Percentiles rank a stretch among this genome's conserved stretches.
phyloP scores from a whole-genome alignment of 1,284 basidiomycete genomes.

The Exsudoporus floridanus region DNA sequence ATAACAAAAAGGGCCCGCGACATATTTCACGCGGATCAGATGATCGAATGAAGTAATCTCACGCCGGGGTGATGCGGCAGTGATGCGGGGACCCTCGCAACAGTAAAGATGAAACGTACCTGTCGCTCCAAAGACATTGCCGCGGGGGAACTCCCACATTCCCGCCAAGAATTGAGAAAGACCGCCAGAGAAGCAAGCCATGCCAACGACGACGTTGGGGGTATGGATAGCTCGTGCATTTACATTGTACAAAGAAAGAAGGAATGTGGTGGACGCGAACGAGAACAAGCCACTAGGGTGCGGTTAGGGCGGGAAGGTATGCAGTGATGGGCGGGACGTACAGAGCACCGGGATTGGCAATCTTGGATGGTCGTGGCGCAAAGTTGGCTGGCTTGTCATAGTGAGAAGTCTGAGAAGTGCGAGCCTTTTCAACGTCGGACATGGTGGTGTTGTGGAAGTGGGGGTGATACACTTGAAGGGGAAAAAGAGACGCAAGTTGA shows the following conservation, averaged over 20 bases:
- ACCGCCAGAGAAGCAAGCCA: constrained; percentile 83
- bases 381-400: constrained; percentile 13
- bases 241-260: constrained; percentile 68
- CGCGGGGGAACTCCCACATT: constrained; percentile 81
- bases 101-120: constrained; percentile 43
- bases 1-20: background rate
- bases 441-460: constrained; percentile 13
- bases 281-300: constrained; percentile 61
- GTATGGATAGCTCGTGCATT: constrained; percentile 48
- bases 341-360: constrained; percentile 58
- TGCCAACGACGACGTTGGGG: constrained; percentile 80
- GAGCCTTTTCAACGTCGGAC: constrained; percentile 38
- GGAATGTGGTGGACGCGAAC: constrained; percentile 73
- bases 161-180: constrained; percentile 74
- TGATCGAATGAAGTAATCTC: background rate
- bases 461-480: background rate
- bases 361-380: constrained; percentile 22
- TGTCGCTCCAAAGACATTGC: constrained; percentile 68
- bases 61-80: background rate
- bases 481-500: background rate
- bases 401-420: constrained; percentile 23
- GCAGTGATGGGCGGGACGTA: constrained; percentile 28
- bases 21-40: background rate
- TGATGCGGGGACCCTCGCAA: background rate
- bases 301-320: background rate